Conservation (phyloP, 192 early-diverging fungal genomes). For the Borealophlyctis nickersoniae region DNA sequence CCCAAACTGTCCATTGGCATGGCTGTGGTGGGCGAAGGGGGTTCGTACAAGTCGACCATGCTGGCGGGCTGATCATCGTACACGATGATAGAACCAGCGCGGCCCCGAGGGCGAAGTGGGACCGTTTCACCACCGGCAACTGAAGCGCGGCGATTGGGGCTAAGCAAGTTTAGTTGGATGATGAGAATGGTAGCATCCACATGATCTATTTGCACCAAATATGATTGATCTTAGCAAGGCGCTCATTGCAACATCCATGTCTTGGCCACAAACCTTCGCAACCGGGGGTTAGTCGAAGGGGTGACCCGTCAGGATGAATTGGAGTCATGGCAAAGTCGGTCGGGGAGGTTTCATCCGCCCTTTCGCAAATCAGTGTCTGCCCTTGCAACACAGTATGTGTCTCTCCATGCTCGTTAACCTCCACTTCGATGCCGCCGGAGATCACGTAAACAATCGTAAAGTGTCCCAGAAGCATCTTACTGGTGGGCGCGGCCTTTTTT, state of each 20-base stretch:
- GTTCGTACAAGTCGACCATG: not conserved
- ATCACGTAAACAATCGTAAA: conserved; percentile 59
- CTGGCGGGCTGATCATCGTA: conserved; percentile 54
- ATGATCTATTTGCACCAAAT: conserved; percentile 14
- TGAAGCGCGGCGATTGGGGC: conserved; percentile 9
- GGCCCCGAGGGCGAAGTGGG: conserved; percentile 33
- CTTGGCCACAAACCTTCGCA: not conserved
- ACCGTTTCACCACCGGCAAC: not conserved
- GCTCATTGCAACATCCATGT: not conserved
- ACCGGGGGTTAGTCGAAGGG: not conserved
- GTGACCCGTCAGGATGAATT: conserved; percentile 16
- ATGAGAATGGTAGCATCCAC: conserved; percentile 45
- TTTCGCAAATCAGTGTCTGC: conserved; percentile 53
- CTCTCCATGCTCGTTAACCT: conserved; percentile 29
- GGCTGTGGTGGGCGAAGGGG: conserved; percentile 2
- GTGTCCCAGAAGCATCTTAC: conserved; percentile 51
- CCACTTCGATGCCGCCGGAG: conserved; percentile 41
- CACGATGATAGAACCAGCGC: conserved; percentile 61
- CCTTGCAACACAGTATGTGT: conserved; percentile 29
- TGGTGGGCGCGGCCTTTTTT: conserved; percentile 35
- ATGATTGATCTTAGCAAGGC: not conserved
- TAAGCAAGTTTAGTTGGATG: conserved; percentile 38
- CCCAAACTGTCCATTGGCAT: no score
- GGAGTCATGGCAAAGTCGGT: conserved; percentile 51
- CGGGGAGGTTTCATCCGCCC: conserved; percentile 54